Base-by-base conservation (phyloP, 1,139 yeast genomes). In the Tardiomyces blankii region DNA sequence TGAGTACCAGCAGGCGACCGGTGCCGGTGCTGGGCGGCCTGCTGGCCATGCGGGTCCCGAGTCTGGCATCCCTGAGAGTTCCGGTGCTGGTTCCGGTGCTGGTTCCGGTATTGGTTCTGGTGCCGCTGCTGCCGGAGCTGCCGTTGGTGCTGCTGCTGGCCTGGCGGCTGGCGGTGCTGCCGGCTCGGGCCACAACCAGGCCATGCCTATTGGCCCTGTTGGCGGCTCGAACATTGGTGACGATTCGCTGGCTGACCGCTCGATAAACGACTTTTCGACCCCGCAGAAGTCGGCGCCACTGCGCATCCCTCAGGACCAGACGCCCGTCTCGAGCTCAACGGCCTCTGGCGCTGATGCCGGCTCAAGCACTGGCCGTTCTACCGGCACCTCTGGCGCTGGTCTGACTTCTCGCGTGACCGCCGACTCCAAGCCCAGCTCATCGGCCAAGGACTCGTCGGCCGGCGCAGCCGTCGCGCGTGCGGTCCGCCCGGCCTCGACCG, bases 401-500 rank as follows among this genome's bases (percentile, higher is more conserved):
- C 32, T 23, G 39, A 41, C 18, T 47, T 43, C 45, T 44, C 40
- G 41, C 44, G 41, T 25, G 35, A 35, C 41, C 38, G 33, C 38
- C 42, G 32, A 28, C 33, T 42, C 44, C 23, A 30, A 30, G 27
- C 2, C 40, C 35, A 41, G 46, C 41, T 18, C 48, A 42, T 18
- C 40, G 47, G 23, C 48, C 44, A 43, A 39, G 44, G 42, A 32
- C 43, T 32, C 38, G 42, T 48, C 18, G 14, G 39, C 43, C 6
- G 39, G 39, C 39, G n/a, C 19, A 7, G 42, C 51, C 21, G 43
- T 38, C 16, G 42, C 46, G 21, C 28, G 32, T 35, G 41, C 42
- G 32, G 44, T 42, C 44, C 19, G n/a, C 12, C 40, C 43, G 14
- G 45, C 40, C 23, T 44, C 51, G 2, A 64, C 64, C 48, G 80